These are phyloP conservation scores for Cadophora sp. DNA, from an alignment of 2,329 filamentous ascomycete species.

Conservation along the genomic window DNA sequence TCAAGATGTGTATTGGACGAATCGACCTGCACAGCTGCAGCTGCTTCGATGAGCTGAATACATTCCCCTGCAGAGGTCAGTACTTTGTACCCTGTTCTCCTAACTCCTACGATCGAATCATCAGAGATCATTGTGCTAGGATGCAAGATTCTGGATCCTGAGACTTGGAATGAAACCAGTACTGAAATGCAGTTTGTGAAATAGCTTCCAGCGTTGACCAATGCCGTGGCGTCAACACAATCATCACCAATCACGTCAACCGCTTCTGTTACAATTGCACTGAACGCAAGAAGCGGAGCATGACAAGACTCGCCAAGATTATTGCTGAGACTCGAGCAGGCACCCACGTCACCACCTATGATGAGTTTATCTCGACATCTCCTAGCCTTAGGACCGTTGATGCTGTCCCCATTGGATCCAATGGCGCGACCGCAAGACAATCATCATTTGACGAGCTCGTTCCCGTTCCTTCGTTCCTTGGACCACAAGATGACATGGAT, in stretches of 20 bases:
- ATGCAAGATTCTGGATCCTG: too few relatives aligned
- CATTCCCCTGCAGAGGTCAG: background rate
- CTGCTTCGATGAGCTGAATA: background rate
- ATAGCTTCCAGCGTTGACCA: background rate
- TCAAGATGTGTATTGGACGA: slow-evolving; percentile 6
- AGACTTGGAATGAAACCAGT: too few relatives aligned
- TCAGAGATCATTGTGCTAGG: too few relatives aligned
- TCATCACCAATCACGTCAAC: background rate
- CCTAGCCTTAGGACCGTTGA: background rate
- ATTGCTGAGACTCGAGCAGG: background rate
- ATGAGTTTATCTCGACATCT: background rate
- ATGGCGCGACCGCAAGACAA: too few relatives aligned
- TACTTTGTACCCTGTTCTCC: too few relatives aligned
- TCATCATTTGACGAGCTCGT: too few relatives aligned
- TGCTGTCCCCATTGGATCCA: background rate
- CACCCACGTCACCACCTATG: background rate
- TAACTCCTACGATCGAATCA: too few relatives aligned
- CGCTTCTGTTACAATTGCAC: background rate
- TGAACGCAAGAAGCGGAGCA: background rate
- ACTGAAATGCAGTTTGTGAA: too few relatives aligned
- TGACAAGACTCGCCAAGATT: background rate
- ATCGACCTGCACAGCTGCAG: slow-evolving; percentile 6
- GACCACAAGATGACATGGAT: too few relatives aligned
- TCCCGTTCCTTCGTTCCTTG: too few relatives aligned
- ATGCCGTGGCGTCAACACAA: background rate